Percentiles rank a stretch among this genome's conserved stretches.
phyloP scores from a whole-genome alignment of 2,329 filamentous ascomycete species.

The Arthrobotrys entomopaga region DNA sequence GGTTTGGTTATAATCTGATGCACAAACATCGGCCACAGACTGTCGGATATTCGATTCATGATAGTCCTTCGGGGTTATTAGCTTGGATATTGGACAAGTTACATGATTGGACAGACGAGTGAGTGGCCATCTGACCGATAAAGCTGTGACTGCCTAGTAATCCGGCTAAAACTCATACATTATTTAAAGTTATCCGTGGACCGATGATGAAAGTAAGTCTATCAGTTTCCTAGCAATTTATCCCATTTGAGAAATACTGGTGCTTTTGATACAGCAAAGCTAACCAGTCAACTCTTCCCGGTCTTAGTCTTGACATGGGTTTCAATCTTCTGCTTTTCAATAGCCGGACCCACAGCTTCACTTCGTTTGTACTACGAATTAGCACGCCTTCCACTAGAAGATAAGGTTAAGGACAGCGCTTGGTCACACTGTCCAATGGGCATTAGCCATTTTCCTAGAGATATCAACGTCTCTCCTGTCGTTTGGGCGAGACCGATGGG shows the following conservation, averaged over 20 bases:
- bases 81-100: slow-evolving; percentile 86
- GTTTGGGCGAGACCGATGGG: slow-evolving; percentile 71
- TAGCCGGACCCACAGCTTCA: slow-evolving; percentile 74
- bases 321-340: slow-evolving; percentile 76
- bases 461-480: slow-evolving; percentile 68
- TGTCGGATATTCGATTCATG: slow-evolving; percentile 74
- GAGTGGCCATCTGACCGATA: background rate
- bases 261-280: slow-evolving; percentile 60
- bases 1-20: slow-evolving; percentile 69
- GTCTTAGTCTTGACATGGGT: slow-evolving; percentile 76
- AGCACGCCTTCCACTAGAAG: slow-evolving; percentile 56
- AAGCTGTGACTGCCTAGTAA: too few relatives aligned
- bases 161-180: background rate
- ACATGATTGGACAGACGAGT: slow-evolving; percentile 75
- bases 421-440: slow-evolving; percentile 65
- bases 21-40: slow-evolving; percentile 79
- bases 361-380: slow-evolving; percentile 78
- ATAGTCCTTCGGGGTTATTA: slow-evolving; percentile 76
- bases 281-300: slow-evolving; percentile 64
- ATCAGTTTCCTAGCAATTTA: background rate
- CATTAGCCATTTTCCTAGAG: slow-evolving; percentile 69
- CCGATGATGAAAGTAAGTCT: slow-evolving; percentile 34
- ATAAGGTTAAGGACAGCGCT: slow-evolving; percentile 57
- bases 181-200: slow-evolving; percentile 39
- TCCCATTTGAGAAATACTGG: slow-evolving; percentile 64